A percentile compares a stretch with the other conserved stretches of the same genome.
phyloP scores from a whole-genome alignment of 1,139 yeast species.

The Candida glucosophila region DNA sequence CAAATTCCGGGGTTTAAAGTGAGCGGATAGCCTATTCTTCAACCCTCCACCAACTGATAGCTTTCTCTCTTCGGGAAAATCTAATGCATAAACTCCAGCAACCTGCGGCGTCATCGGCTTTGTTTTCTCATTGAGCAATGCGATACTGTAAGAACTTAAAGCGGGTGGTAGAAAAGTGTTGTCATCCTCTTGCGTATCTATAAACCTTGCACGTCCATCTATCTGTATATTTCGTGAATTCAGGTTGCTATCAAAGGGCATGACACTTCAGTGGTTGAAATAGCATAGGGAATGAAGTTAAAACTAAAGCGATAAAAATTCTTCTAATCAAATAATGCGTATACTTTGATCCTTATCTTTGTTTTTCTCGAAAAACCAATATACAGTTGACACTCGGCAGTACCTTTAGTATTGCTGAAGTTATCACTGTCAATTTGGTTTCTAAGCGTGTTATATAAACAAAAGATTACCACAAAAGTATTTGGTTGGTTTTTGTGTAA shows the following conservation, averaged over 20 bases:
- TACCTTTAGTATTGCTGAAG: too few relatives aligned
- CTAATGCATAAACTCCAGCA: slow-evolving; percentile 27
- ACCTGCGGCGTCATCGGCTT: slow-evolving; percentile 8
- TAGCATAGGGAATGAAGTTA: slow-evolving; percentile 3
- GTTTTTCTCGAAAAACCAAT: too few relatives aligned
- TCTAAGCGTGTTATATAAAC: too few relatives aligned
- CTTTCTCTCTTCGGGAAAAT: slow-evolving; percentile 19
- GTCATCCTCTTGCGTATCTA: slow-evolving; percentile 34
- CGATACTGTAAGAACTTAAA: slow-evolving; percentile 47
- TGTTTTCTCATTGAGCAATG: slow-evolving; percentile 22
- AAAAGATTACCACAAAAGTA: too few relatives aligned
- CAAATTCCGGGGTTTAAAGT: slow-evolving; percentile 19
- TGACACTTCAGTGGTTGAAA: slow-evolving; percentile 2
- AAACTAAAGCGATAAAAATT: too few relatives aligned
- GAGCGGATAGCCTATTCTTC: slow-evolving; percentile 25
- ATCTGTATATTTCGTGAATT: slow-evolving; percentile 4
- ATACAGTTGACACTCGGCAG: too few relatives aligned
- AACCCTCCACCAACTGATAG: slow-evolving; percentile 9
- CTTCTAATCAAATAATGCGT: too few relatives aligned
- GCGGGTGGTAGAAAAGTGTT: slow-evolving; percentile 56
- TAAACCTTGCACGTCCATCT: too few relatives aligned
- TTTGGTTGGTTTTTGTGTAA: too few relatives aligned
- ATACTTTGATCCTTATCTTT: too few relatives aligned
- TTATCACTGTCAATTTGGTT: too few relatives aligned
- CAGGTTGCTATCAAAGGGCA: slow-evolving; percentile 10